phyloP scores from a whole-genome alignment of 2,329 filamentous ascomycete genomes.

The Monosporascus sp. region DNA sequence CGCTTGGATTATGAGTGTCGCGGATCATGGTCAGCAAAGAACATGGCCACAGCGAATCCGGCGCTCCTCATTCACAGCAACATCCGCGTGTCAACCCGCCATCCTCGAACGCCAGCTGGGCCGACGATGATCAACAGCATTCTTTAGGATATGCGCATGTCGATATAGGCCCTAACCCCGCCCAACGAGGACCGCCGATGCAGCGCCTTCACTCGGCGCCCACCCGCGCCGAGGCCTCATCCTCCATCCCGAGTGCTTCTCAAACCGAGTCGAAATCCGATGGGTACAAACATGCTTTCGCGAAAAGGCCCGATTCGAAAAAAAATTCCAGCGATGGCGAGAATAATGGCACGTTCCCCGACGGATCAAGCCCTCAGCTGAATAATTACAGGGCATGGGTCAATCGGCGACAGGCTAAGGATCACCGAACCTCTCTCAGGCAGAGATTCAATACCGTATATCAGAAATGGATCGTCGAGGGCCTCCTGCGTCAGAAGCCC shows the following conservation, averaged over 20 bases:
- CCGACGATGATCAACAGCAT: background rate
- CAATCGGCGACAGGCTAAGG: conserved; percentile 17
- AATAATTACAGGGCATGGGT: conserved; percentile 19
- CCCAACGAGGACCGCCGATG: background rate
- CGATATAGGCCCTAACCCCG: background rate
- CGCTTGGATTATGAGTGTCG: background rate
- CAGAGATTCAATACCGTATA: conserved; percentile 31
- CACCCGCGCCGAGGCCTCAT: background rate
- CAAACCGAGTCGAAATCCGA: background rate
- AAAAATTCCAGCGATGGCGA: background rate
- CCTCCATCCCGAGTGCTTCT: background rate
- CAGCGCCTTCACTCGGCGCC: background rate
- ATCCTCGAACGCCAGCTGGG: background rate
- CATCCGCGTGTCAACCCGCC: background rate
- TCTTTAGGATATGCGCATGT: background rate
- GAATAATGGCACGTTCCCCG: background rate
- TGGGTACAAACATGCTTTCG: background rate
- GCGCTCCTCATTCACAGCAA: background rate
- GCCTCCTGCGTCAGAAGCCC: conserved; percentile 62
- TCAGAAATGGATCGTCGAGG: conserved; percentile 42
- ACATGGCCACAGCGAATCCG: background rate
- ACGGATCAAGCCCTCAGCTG: conserved; percentile 7
- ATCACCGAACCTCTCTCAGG: conserved; percentile 14
- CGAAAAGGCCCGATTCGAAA: background rate
- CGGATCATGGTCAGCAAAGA: background rate